Base-by-base conservation (phyloP, 202 grass and related monocot species). In the Zoysia matrella region DNA sequence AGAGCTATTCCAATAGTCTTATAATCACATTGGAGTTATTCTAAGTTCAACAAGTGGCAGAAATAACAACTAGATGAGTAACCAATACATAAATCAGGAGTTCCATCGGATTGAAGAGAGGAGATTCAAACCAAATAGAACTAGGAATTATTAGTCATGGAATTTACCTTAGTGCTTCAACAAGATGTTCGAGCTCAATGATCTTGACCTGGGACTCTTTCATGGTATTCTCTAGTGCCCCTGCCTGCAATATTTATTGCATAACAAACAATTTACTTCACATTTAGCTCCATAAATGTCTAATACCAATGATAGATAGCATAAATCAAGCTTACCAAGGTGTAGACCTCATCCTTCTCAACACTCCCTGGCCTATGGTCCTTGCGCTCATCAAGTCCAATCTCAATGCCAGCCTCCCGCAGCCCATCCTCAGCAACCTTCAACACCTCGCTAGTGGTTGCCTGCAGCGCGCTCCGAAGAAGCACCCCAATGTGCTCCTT, bases 181-280 rank as follows among this genome's bases (percentile, higher is more conserved):
- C 91, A 83, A 98, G 92, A 73, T 98, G 92, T 78, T 95, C 89
- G 41, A 93, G 87, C 89, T 98, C 96, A 79, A 98, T 45, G 6
- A 98, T 98, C 83, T 86, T 98, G 73, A 93, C 53, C 60, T 98
- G 96, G 45, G 96, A 98, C 43, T 98, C 92, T 80, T 98, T 98
- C 71, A 98, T 85, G 67, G 87, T 95, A 84, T 88, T 98, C 88
- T 88, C 96, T 39, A 98, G 75, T 62, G 92, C 96, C 41, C 93
- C 96, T n/a, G 96, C 96, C 96, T 98, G 65, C 62, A 76, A 68
- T 18, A 2, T 75, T 11, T 36, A 76, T 67, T 15, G 52, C 14
- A 42, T 2, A 42, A 60, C 3, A 30, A 65, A 62, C 3, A 70
- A 65, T 46, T 79, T 57, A 90, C 74, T 65, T 36, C 4, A 12